These are phyloP conservation scores for Nitzschia palea DNA, from an alignment of 108 stramenopile species.

Conservation along the genomic window DNA sequence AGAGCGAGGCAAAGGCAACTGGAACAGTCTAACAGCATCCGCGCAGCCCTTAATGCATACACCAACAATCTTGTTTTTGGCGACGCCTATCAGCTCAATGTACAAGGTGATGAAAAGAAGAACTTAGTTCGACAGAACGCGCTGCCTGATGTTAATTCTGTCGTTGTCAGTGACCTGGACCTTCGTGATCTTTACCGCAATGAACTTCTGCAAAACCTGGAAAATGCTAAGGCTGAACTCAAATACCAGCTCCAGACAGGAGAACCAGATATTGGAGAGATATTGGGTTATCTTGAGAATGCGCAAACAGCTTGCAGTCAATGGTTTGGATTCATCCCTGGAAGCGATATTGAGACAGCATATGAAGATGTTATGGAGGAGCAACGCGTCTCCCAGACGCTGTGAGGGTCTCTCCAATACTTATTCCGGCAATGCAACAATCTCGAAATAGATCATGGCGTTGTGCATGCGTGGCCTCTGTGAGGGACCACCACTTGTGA, in stretches of 20 bases:
- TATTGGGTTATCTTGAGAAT: slow-evolving; percentile 33
- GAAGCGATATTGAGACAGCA: slow-evolving; percentile 52
- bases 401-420: too few relatives aligned
- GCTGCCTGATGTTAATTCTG: slow-evolving; percentile 60
- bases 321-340: slow-evolving; percentile 71
- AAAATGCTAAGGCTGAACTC: slow-evolving; percentile 70
- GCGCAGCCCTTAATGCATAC: slow-evolving; percentile 61
- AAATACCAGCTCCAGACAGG: slow-evolving; percentile 12
- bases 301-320: slow-evolving; percentile 47
- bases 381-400: too few relatives aligned
- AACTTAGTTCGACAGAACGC: slow-evolving; percentile 47
- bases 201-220: slow-evolving; percentile 53
- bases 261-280: slow-evolving; percentile 23
- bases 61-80: slow-evolving; percentile 52
- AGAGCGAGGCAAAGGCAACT: slow-evolving; percentile 30
- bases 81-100: slow-evolving; percentile 51
- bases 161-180: slow-evolving; percentile 79
- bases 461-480: too few relatives aligned
- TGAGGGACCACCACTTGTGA: too few relatives aligned
- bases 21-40: slow-evolving; percentile 37
- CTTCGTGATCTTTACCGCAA: slow-evolving; percentile 77
- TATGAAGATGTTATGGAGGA: slow-evolving; percentile 31
- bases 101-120: slow-evolving; percentile 19
- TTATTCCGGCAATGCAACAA: too few relatives aligned
- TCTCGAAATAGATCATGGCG: too few relatives aligned